Base-by-base conservation (phyloP, 805 yeast species). In the Starmera amethionina region DNA sequence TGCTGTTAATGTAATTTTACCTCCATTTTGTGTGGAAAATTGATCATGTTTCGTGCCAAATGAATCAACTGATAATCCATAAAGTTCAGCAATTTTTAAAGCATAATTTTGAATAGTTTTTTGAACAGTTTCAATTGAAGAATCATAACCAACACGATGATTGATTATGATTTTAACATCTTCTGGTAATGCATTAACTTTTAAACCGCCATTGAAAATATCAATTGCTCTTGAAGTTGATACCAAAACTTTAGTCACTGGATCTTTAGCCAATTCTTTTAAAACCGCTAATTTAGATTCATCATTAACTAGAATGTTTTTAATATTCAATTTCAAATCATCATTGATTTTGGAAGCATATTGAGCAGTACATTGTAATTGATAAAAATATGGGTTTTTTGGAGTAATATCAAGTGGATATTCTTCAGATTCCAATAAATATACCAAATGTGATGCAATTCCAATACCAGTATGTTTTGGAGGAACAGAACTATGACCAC, bases 401-500 rank as follows among this genome's bases (percentile, higher is more conserved):
- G 59, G 47, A 9, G 74, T 59, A 32, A 84, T 61, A n/a, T 60
- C 47, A 2, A 79, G 66, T 25, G 46, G 45, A 38, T 55, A 62
- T 10, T 77, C 79, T 42, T 73, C 68, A 15, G 59, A 58, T 56
- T 86, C 95, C 36, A 84, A 65, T 19, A 56, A 48, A 9, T 64
- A 54, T 13, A 80, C 65, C 39, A 84, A 63, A 44, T 79, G 76
- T 2, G 86, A 66, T 38, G 79, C 64, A 29, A 85, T 70, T 14
- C 93, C 95, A 60, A 86, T 82, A 4, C 82, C 71, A 6, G 94
- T 83, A 53, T 85, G 93, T 36, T 75, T 80, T 2, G 89, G 90
- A 8, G 94, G 93, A n/a, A 71, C 57, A 8, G 89, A 80, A 1
- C 90, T 77, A 54, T 83, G 94, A 8, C 94, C 94, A 32, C 94